A percentile compares a stretch with the other conserved stretches of the same genome.
These are phyloP conservation scores for Tarenaya hassleriana DNA, from an alignment of 345 rosid species.

Conservation along the genomic window DNA sequence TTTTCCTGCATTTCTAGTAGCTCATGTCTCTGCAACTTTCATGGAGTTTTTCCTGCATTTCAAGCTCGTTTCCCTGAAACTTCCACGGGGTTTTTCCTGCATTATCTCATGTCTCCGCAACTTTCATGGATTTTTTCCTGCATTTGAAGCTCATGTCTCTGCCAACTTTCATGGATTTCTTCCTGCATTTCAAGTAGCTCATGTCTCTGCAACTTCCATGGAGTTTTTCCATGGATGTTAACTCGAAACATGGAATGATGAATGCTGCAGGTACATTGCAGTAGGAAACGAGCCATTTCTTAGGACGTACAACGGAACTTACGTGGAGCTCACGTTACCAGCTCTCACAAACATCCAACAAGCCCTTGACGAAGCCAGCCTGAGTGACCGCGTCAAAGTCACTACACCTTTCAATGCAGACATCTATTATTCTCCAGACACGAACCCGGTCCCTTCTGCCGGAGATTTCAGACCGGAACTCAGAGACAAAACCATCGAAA, in stretches of 20 bases:
- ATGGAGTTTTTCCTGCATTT: too few relatives aligned
- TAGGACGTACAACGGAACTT: conserved; percentile 49
- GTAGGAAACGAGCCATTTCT: conserved; percentile 84
- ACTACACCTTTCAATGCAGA: conserved; percentile 79
- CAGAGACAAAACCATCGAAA: conserved; percentile 42
- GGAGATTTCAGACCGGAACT: conserved; percentile 63
- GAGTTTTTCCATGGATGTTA: not conserved
- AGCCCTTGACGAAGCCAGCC: conserved; percentile 50
- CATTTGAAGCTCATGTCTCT: too few relatives aligned
- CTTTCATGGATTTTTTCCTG: too few relatives aligned
- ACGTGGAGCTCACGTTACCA: conserved; percentile 42
- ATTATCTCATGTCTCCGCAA: too few relatives aligned
- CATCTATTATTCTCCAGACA: conserved; percentile 43
- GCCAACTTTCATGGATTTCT: too few relatives aligned
- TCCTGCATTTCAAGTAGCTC: too few relatives aligned
- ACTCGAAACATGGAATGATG: too few relatives aligned
- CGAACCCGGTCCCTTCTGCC: conserved; percentile 59
- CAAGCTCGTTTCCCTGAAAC: too few relatives aligned
- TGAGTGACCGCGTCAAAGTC: conserved; percentile 42
- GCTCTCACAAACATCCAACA: conserved; percentile 64
- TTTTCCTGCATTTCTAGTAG: too few relatives aligned
- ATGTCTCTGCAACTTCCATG: too few relatives aligned
- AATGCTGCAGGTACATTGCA: conserved; percentile 48
- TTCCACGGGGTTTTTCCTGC: too few relatives aligned
- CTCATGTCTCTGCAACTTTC: too few relatives aligned